Evolutionary conservation across 805 yeast species (phyloP), one percentile per base, ranked within the genome.

Genomic region (Metschnikowia shivogae): DNA sequence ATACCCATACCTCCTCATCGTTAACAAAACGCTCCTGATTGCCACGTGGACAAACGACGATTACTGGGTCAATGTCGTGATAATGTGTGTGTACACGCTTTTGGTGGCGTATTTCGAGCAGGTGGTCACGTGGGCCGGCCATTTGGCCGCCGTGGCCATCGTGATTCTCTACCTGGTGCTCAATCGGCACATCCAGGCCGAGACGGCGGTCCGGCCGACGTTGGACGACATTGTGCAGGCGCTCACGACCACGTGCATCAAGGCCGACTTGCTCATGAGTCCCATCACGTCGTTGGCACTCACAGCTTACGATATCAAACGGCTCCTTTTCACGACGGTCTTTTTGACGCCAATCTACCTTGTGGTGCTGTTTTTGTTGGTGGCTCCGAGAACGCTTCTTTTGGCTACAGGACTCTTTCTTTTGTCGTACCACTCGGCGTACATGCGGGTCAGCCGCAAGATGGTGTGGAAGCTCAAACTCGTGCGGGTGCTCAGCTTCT

Each of bases 21-120:
- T 82, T 8, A 89, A 90, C 62, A 80, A 82, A 53, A 50, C 78
- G 2, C 70, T 89, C 44, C 82, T 87, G 35, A 73, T 89, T 33
- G 63, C 87, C 31, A 90, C 98, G 0, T 92, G 99, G 99, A 86
- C 97, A 2, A 82, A 82, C 50, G 90, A 86, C 31, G 93, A 88
- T 61, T 72, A 77, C 29, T 89, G 92, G 88, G 66, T 83, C 45
- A 81, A 89, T 56, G 68, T 86, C 14, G 72, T 89, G 24, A 56
- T 84, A 37, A 75, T 85, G 20, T 68, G 80, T 2, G 55, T 70
- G 10, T 82, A 78, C 61, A 68, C 80, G 1, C 65, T 84, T 4
- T 59, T 76, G 4, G 86, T 88, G 17, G 64, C 85, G n/a, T 87
- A 89, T 65, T 87, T 86, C 60, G 95, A 89, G 57, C 65, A 71